Base-by-base conservation (phyloP, 345 rosid genomes). In the Durio zibethinus region DNA sequence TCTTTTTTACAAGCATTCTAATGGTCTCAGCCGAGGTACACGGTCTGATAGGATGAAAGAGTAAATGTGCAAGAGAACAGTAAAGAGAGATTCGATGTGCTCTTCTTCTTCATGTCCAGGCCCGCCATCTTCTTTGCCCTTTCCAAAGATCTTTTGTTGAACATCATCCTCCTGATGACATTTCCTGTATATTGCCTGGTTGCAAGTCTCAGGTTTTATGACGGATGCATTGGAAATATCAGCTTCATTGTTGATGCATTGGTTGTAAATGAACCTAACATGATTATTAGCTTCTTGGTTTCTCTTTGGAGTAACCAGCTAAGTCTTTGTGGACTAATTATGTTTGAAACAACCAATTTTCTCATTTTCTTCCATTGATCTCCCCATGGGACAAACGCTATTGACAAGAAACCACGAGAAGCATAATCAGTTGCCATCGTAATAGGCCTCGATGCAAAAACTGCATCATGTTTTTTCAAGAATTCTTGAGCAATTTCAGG, bases 281-380 rank as follows among this genome's bases (percentile, higher is more conserved):
- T 86, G 87, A 64, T 87, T 87, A 54, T 87, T 84, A 0, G 89
- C 89, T 81, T 89, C 92, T 18, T 81, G 77, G 60, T 75, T 73
- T 82, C 92, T 82, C 4, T 84, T 76, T 72, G 35, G 2, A 56
- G 80, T 23, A 86, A 64, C 87, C 79, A 82, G 25, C 57, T 53
- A 35, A 77, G 81, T 45, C 76, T 83, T 29, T 75, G 60, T 2
- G 74, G 67, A 20, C 77, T 78, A 23, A 84, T 9, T 0, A 85
- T 10, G 48, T 85, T 86, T 1, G 83, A 57, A 16, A 77, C 72
- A 42, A 86, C 27, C 60, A 83, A 82, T 61, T 47, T 86, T 78
- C 84, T 79, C 90, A 83, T 88, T 76, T 86, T 86, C 81, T 73
- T 78, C 89, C 84, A 83, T 7, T 82, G 86, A 23, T 81, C 82